Evolutionary conservation across 106 monocot genomes (phyloP).

Genomic region (Chionographis japonica): DNA sequence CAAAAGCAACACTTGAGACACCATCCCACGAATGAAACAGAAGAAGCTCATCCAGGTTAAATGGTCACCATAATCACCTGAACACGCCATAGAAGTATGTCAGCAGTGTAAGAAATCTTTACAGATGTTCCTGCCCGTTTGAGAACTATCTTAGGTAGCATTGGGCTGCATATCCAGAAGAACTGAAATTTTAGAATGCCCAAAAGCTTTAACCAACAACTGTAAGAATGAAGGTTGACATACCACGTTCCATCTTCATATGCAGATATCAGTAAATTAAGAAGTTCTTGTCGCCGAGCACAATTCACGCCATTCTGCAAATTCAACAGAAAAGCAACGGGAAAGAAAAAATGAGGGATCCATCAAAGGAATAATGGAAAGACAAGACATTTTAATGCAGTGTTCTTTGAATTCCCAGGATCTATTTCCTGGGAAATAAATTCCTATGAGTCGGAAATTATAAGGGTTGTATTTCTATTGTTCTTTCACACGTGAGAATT

Average conservation of each 20-base stretch:
- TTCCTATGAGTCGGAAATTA: too few relatives aligned
- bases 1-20: background rate
- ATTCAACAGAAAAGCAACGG: constrained; percentile 6
- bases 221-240: constrained; percentile 1
- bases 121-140: constrained; percentile 55
- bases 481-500: too few relatives aligned
- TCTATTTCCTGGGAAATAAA: too few relatives aligned
- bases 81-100: constrained; percentile 76
- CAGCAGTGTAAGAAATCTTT: constrained; percentile 55
- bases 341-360: background rate
- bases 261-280: constrained; percentile 40
- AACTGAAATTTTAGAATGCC: background rate
- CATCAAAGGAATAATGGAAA: background rate
- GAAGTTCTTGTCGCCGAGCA: constrained; percentile 42
- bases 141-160: constrained; percentile 41
- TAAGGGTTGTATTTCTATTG: too few relatives aligned
- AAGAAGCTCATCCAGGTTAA: background rate
- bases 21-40: background rate
- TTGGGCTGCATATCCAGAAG: constrained; percentile 36
- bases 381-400: background rate
- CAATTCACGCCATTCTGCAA: constrained; percentile 41
- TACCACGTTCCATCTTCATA: constrained; percentile 74
- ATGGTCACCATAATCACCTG: constrained; percentile 42
- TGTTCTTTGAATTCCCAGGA: too few relatives aligned
- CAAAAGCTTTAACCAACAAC: constrained; percentile 5